Evolutionary conservation across 2,329 filamentous ascomycete species (phyloP).

Genomic region (Xylaria digitata): DNA sequence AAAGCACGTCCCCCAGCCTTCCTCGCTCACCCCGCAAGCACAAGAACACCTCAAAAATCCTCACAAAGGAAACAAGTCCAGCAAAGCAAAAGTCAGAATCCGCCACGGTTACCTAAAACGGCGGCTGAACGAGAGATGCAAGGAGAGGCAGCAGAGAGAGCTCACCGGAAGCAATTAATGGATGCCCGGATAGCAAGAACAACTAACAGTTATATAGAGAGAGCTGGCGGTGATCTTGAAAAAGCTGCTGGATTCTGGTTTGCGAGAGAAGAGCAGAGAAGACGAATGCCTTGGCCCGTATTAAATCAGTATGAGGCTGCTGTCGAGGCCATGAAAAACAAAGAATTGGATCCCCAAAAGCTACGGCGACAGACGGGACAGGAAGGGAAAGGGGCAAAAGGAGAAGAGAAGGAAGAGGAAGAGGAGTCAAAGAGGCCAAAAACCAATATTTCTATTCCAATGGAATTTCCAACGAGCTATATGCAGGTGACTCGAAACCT

Average conservation of each 20-base stretch:
- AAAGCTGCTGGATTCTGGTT: slow-evolving; percentile 13
- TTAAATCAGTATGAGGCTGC: slow-evolving; percentile 30
- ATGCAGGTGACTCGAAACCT: not conserved
- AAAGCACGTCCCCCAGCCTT: too few species aligned
- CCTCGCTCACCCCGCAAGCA: too few species aligned
- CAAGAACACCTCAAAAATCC: not conserved
- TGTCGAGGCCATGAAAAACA: slow-evolving; percentile 35
- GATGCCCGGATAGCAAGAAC: not conserved
- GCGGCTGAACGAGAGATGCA: not conserved
- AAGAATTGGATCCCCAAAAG: slow-evolving; percentile 6
- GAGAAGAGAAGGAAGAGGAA: not conserved
- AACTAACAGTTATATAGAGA: slow-evolving; percentile 10
- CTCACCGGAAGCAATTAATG: slow-evolving; percentile 2
- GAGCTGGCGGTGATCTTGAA: not conserved
- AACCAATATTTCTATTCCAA: too few species aligned
- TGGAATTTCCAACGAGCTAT: not conserved
- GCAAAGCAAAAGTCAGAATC: not conserved
- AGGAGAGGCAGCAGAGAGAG: not conserved
- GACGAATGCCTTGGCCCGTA: slow-evolving; percentile 30
- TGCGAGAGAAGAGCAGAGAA: slow-evolving; percentile 21
- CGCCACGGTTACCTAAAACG: not conserved
- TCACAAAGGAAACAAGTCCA: not conserved
- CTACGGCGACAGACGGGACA: slow-evolving; percentile 8
- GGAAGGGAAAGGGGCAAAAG: not conserved
- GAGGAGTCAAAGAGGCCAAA: not conserved